Evolutionary conservation across 805 yeast species (phyloP).

Genomic region (Wickerhamiella alocasiicola): DNA sequence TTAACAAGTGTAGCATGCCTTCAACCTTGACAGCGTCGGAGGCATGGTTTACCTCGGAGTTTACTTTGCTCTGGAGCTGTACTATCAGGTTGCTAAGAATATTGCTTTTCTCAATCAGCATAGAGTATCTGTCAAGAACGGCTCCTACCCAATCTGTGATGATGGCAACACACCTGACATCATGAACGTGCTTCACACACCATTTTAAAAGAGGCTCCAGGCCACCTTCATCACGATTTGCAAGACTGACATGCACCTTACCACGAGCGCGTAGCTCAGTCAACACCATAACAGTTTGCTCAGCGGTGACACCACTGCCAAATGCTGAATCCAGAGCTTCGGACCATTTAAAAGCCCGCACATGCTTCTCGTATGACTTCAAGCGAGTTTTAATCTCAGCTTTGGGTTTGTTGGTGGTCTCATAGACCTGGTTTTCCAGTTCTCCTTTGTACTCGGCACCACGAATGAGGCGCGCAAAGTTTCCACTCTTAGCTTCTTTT

Average conservation of each 20-base stretch:
- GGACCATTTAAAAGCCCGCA: conserved; percentile 81
- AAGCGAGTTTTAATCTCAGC: conserved; percentile 33
- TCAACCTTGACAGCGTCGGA: conserved; percentile 79
- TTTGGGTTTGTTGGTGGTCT: conserved; percentile 34
- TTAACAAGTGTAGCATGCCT: conserved; percentile 85
- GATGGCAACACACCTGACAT: conserved; percentile 54
- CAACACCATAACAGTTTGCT: conserved; percentile 67
- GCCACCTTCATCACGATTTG: conserved; percentile 73
- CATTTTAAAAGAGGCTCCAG: conserved; percentile 79
- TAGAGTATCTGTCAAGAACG: conserved; percentile 62
- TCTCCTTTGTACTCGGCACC: conserved; percentile 89
- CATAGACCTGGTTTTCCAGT: conserved; percentile 55
- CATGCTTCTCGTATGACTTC: conserved; percentile 68
- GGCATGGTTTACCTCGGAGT: conserved; percentile 60
- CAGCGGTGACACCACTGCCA: conserved; percentile 63
- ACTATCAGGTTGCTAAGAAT: conserved; percentile 62
- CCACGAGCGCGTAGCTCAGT: conserved; percentile 83
- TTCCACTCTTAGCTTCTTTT: conserved; percentile 36
- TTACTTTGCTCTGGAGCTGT: conserved; percentile 43
- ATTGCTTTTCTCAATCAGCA: conserved; percentile 59
- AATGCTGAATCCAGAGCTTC: conserved; percentile 88
- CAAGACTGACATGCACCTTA: conserved; percentile 67
- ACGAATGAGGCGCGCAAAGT: conserved; percentile 69
- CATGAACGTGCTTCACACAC: conserved; percentile 65
- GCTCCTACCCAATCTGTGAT: conserved; percentile 59